Evolutionary conservation across 2,329 filamentous ascomycete species (phyloP).

Genomic region (Lasiodiplodia citricola): DNA sequence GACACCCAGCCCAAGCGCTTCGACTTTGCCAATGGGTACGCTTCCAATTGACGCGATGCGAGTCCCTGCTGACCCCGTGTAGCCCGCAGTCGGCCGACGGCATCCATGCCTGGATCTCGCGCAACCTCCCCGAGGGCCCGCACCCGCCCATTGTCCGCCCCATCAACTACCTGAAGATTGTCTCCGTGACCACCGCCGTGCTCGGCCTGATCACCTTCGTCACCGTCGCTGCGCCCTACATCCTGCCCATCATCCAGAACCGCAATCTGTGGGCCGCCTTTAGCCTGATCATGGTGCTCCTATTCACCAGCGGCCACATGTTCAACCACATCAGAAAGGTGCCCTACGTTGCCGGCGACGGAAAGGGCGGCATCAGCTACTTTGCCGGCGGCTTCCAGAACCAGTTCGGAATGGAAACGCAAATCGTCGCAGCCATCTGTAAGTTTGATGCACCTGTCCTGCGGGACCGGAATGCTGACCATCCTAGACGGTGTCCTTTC

Average conservation of each 20-base stretch:
- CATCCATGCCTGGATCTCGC: conserved; percentile 77
- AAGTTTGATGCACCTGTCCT: conserved; percentile 50
- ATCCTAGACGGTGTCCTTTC: conserved; percentile 74
- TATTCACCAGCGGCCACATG: conserved; percentile 98
- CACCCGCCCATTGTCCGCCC: conserved; percentile 82
- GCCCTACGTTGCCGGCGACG: conserved; percentile 86
- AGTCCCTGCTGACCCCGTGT: conserved; percentile 15
- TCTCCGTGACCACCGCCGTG: conserved; percentile 69
- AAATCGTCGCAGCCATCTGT: conserved; percentile 94
- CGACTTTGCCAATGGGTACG: conserved; percentile 83
- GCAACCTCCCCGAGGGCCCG: conserved; percentile 74
- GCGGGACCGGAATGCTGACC: conserved; percentile 27
- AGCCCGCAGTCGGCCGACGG: conserved; percentile 78
- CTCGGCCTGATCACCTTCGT: conserved; percentile 72
- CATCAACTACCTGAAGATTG: conserved; percentile 82
- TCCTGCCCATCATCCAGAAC: conserved; percentile 83
- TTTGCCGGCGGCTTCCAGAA: conserved; percentile 92
- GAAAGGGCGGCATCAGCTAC: conserved; percentile 84
- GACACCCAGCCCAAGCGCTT: conserved; percentile 75
- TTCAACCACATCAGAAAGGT: conserved; percentile 98
- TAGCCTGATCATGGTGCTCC: conserved; percentile 84
- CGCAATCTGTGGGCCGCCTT: conserved; percentile 93
- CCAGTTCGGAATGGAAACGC: conserved; percentile 92
- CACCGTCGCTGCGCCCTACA: conserved; percentile 75
- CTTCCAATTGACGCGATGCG: not conserved